These are phyloP conservation scores for Cyclostephanos tholiformis DNA, from an alignment of 108 stramenopile genomes.

Conservation along the genomic window DNA sequence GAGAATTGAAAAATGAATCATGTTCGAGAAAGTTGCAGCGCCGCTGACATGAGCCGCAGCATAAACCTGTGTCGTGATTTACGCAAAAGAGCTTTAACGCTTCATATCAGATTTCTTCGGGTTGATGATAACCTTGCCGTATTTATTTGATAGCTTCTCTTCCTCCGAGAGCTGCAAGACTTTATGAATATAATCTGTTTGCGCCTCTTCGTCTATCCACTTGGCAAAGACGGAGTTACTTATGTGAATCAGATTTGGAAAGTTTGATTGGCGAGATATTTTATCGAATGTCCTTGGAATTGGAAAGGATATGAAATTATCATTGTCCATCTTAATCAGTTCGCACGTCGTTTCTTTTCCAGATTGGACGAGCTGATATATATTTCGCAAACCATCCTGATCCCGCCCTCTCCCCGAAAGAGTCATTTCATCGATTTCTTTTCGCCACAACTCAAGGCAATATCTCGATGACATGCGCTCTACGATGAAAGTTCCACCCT, in stretches of 20 bases:
- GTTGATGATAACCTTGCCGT: conserved; percentile 35
- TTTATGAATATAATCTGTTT: conserved; percentile 33
- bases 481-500: conserved; percentile 40
- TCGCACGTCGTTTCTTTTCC: conserved; percentile 34
- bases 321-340: conserved; percentile 37
- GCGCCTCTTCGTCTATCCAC: conserved; percentile 40
- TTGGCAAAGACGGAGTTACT: conserved; percentile 44
- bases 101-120: conserved; percentile 10
- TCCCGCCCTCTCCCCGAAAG: conserved; percentile 30
- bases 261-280: not conserved
- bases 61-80: not conserved
- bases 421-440: conserved; percentile 34
- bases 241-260: conserved; percentile 44
- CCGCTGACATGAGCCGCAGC: not conserved
- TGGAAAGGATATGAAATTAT: conserved; percentile 41
- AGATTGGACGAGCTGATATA: conserved; percentile 31
- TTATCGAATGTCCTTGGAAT: conserved; percentile 36
- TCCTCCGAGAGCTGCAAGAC: conserved; percentile 36
- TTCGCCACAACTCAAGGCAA: conserved; percentile 43
- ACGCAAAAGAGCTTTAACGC: not conserved
- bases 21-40: not conserved
- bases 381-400: conserved; percentile 40
- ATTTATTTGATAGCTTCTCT: conserved; percentile 34
- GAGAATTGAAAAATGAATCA: conserved; percentile 1
- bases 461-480: conserved; percentile 33